Percentiles rank a stretch among this genome's conserved stretches.
These are phyloP conservation scores for Ceratocystis huliohia DNA, from an alignment of 2,329 filamentous ascomycete genomes.

Conservation along the genomic window DNA sequence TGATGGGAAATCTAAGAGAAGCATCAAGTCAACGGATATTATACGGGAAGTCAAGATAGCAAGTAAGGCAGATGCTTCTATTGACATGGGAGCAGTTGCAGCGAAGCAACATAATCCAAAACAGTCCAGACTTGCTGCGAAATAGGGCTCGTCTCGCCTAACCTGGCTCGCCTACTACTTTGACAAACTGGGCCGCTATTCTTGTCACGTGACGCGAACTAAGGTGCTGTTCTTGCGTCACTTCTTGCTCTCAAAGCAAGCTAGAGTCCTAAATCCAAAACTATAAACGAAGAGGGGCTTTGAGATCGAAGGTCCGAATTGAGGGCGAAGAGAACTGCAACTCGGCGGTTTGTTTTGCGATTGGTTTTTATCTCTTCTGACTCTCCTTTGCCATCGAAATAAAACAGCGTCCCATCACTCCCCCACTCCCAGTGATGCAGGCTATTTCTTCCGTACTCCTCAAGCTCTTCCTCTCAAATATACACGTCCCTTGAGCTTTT, in stretches of 20 bases:
- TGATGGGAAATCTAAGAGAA: neutral
- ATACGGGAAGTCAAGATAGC: too few species aligned
- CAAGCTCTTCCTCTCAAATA: constrained; percentile 6
- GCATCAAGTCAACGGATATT: neutral
- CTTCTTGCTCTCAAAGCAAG: neutral
- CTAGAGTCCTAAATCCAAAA: neutral
- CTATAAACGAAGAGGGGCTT: constrained; percentile 7
- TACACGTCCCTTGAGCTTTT: constrained; percentile 1
- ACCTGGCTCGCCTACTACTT: too few species aligned
- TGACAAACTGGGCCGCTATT: too few species aligned
- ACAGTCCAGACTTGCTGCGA: too few species aligned
- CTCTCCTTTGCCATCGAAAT: neutral
- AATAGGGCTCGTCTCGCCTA: too few species aligned
- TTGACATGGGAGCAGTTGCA: too few species aligned
- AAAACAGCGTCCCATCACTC: neutral
- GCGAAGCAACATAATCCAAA: too few species aligned
- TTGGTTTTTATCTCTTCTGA: neutral
- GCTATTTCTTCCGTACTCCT: neutral
- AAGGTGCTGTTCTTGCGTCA: constrained; percentile 1
- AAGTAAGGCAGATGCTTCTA: too few species aligned
- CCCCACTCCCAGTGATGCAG: constrained; percentile 2
- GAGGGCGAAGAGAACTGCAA: neutral
- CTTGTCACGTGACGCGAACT: neutral
- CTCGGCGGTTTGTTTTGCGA: neutral
- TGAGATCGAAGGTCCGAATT: neutral